These are phyloP conservation scores for Populus hybrid DNA, from an alignment of 441 rosid species.

Conservation along the genomic window DNA sequence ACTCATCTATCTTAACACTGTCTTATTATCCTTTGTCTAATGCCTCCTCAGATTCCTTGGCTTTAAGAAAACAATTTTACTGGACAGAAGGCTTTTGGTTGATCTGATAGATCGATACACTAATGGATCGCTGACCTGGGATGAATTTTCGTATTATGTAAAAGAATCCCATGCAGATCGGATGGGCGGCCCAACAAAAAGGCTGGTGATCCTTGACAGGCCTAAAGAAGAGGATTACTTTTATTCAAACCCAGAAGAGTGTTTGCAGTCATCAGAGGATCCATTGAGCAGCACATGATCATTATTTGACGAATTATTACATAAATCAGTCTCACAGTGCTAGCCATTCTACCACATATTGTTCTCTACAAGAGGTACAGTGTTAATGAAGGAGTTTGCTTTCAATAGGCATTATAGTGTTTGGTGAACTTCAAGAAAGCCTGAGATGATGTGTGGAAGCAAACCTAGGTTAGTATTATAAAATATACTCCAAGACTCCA, in stretches of 20 bases:
- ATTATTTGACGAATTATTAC: slow-evolving; percentile 11
- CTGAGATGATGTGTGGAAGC: slow-evolving; percentile 25
- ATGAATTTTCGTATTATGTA: slow-evolving; percentile 67
- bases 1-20: background rate
- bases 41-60: slow-evolving; percentile 63
- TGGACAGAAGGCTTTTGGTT: slow-evolving; percentile 70
- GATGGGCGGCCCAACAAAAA: slow-evolving; percentile 57
- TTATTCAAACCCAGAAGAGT: slow-evolving; percentile 87
- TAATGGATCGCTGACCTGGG: slow-evolving; percentile 65
- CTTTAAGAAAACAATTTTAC: slow-evolving; percentile 70
- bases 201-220: slow-evolving; percentile 64
- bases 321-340: slow-evolving; percentile 15
- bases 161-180: slow-evolving; percentile 60
- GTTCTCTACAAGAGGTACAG: slow-evolving; percentile 8
- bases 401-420: slow-evolving; percentile 7
- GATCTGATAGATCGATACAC: slow-evolving; percentile 70
- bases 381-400: slow-evolving; percentile 13
- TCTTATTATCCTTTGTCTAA: background rate
- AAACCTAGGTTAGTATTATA: slow-evolving; percentile 12
- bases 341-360: slow-evolving; percentile 24
- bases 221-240: slow-evolving; percentile 94
- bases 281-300: slow-evolving; percentile 33
- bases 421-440: slow-evolving; percentile 8
- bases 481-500: slow-evolving; percentile 34
- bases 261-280: slow-evolving; percentile 50